These are phyloP conservation scores for Protea cynaroides DNA, from an alignment of 164 flowering plant genomes.

Conservation along the genomic window DNA sequence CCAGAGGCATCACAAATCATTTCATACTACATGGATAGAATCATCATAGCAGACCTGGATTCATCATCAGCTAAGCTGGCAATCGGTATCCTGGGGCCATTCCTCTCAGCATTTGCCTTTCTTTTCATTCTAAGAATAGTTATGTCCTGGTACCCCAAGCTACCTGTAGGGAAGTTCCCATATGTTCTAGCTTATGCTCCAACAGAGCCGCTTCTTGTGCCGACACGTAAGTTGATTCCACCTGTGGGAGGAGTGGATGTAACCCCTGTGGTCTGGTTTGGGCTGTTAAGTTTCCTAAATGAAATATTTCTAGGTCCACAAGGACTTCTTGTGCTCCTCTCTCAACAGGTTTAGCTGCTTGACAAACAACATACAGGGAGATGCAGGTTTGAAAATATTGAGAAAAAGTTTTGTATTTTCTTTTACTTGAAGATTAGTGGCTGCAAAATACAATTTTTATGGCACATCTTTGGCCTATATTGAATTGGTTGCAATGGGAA, in stretches of 20 bases:
- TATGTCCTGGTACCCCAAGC: constrained; percentile 99
- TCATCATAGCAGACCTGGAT: constrained; percentile 61
- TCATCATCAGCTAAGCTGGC: constrained; percentile 77
- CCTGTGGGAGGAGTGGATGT: constrained; percentile 98
- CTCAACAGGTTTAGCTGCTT: constrained; percentile 1
- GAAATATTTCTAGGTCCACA: constrained; percentile 90
- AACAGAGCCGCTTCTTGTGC: constrained; percentile 76
- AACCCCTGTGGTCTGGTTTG: constrained; percentile 98
- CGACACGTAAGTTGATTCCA: constrained; percentile 79
- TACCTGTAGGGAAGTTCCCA: constrained; percentile 90
- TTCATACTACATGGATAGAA: constrained; percentile 14
- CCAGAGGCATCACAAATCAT: constrained; percentile 6
- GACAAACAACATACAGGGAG: background rate
- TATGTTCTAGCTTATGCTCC: constrained; percentile 90
- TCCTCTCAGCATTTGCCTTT: constrained; percentile 71
- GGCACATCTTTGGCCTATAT: background rate
- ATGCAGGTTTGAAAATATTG: background rate
- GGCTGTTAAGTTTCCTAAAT: constrained; percentile 69
- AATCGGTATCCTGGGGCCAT: constrained; percentile 68
- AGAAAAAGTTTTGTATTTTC: background rate
- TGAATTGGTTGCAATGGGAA: background rate
- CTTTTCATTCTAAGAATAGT: constrained; percentile 80
- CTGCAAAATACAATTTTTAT: too few species aligned
- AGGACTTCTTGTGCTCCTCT: constrained; percentile 46
- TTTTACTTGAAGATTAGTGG: background rate